These are phyloP conservation scores for Dendrobium chrysotoxum DNA, from an alignment of 106 monocot species.

Conservation along the genomic window DNA sequence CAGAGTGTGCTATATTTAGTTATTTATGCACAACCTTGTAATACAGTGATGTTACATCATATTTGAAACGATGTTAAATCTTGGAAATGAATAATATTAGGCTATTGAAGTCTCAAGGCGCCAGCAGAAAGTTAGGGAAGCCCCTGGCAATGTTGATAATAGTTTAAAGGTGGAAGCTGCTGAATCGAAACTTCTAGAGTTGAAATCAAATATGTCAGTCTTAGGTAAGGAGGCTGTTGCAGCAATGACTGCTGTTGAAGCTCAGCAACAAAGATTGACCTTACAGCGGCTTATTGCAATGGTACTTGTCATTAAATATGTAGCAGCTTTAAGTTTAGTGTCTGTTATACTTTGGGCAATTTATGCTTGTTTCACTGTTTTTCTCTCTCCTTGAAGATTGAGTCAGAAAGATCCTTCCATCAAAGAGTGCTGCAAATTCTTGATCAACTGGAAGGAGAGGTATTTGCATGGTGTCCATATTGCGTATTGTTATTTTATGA, in stretches of 20 bases:
- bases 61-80: neutral
- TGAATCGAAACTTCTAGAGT: constrained; percentile 78
- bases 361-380: constrained; percentile 6
- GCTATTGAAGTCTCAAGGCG: constrained; percentile 92
- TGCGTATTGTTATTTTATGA: neutral
- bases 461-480: neutral
- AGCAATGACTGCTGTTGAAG: constrained; percentile 88
- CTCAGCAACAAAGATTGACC: constrained; percentile 85
- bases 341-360: neutral
- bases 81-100: constrained; percentile 18
- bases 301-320: constrained; percentile 28
- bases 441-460: constrained; percentile 82
- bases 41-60: too few relatives aligned
- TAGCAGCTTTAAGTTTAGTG: neutral
- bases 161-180: constrained; percentile 76
- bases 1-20: neutral
- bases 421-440: constrained; percentile 78
- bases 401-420: constrained; percentile 82
- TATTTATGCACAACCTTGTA: neutral
- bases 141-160: constrained; percentile 60
- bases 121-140: constrained; percentile 70
- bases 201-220: constrained; percentile 73
- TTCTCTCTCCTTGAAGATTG: constrained; percentile 41
- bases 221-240: constrained; percentile 87
- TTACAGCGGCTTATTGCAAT: constrained; percentile 83